Base-by-base conservation (phyloP, 331 rosid species). In the Phaseolus coccineus region DNA sequence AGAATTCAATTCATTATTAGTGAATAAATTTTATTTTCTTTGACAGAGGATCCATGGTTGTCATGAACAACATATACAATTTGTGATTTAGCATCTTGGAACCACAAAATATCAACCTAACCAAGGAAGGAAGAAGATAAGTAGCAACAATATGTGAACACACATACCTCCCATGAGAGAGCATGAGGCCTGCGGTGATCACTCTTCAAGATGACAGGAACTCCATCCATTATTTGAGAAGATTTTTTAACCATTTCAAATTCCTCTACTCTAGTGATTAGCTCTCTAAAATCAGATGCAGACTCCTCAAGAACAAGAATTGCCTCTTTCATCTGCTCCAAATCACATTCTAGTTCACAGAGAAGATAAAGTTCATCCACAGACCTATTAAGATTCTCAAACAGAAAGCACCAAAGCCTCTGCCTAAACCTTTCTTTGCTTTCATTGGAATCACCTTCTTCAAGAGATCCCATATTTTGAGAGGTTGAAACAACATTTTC, bases 111-210 rank as follows among this genome's bases (percentile, higher is more conserved):
- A 68, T 40, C 56, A 77, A 77, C 76, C 63, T 66, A 75, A 71
- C 74, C 59, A 69, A 52, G 58, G 77, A 68, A 64, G 58, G 52
- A 57, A 51, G 80, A 67, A 77, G n/a, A 58, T 56, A 35, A 77
- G 62, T 72, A 77, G 83, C 72, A 57, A 76, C 10, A 2, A 39
- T 40, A 63, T 50, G 69, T 80, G 52, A 71, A 52, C 85, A 53
- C 76, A 65, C 83, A 77, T 85, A 95, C 99, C 99, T 95, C 99
- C 99, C 99, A 95, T 51, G 99, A 95, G 79, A 95, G 91, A 85
- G 98, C 99, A 89, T 95, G 99, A 59, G 99, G 97, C 85, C 99
- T 90, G 73, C 98, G 97, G 81, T 90, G 96, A 82, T 93, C 99
- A 78, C 93, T 91, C 88, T 88, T 95, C 89, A 95, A 85, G 73